Percentiles rank a stretch among this genome's conserved stretches.
phyloP scores from a whole-genome alignment of 2,329 filamentous ascomycete genomes.

The Epichloe gansuensis region DNA sequence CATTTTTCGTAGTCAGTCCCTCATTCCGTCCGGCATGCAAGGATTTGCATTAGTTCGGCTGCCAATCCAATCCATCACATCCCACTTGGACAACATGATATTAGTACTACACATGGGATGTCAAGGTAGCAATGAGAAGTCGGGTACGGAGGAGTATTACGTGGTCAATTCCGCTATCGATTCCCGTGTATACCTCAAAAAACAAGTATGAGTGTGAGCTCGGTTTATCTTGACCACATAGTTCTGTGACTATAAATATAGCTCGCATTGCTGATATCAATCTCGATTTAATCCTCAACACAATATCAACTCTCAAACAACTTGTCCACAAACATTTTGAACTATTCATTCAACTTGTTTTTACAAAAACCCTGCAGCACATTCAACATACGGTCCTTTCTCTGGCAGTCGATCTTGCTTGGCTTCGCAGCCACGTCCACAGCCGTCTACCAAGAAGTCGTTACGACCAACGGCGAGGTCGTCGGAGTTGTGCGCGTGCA shows the following conservation, averaged over 20 bases:
- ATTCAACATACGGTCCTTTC: neutral
- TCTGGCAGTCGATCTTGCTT: neutral
- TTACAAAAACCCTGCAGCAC: neutral
- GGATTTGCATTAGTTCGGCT: too few relatives aligned
- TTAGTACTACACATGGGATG: neutral
- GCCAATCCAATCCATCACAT: too few relatives aligned
- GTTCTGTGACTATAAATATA: neutral
- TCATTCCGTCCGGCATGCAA: too few relatives aligned
- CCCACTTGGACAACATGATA: too few relatives aligned
- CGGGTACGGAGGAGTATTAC: too few relatives aligned
- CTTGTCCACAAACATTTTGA: neutral
- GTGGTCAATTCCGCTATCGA: neutral
- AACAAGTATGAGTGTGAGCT: neutral
- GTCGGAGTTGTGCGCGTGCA: neutral
- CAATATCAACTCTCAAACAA: neutral
- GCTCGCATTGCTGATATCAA: neutral
- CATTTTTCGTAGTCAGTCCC: too few relatives aligned
- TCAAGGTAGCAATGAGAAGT: neutral
- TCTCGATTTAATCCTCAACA: fast-evolving
- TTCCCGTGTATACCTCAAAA: neutral
- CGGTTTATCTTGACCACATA: neutral
- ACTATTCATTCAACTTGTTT: neutral
- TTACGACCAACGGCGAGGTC: fast-evolving
- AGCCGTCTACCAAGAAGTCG: neutral
- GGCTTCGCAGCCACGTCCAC: neutral